Base-by-base conservation (phyloP, 2,329 filamentous ascomycete species). In the Pyrenophora graminea region DNA sequence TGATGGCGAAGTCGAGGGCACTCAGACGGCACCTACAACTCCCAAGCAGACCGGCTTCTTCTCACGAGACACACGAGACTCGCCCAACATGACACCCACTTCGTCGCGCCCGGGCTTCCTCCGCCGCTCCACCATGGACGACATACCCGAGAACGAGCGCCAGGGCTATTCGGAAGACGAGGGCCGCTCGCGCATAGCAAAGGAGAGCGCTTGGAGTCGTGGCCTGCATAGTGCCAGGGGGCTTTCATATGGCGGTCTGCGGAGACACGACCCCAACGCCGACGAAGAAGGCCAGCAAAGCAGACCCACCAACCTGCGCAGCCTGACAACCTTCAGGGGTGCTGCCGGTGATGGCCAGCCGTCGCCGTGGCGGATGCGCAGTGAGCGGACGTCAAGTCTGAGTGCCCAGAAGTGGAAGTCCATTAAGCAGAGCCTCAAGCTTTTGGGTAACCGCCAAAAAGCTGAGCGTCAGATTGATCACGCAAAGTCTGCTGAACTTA, bases 401-500 rank as follows among this genome's bases (percentile, higher is more conserved):
- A 78, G 76, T 64, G 91, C 85, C 15, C 89, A 93, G 64, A 91
- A 90, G 77, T 99, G 94, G 94, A 87, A 87, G 58, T 90, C 95
- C 68, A 84, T 99, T 66, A 97, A 97, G 76, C 90, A 90, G 60
- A 92, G 91, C 0, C 76, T 97, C 40, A 92, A 90, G 69, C 79
- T 96, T 53, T 79, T 88, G 33, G 85, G 83, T 21, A 85, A 90
- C 56, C 85, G 89, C 63, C 90, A 88, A 72, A 96, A 90, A 71
- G 88, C 90, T 46, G 91, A 97, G 54, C 82, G 82, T 48, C 88
- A 89, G 38, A 88, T 97, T 54, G 94, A 99, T 71, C 91, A 94
- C 68, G 87, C 89, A 67, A 99, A 97, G 72, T 97, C 93, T 8
- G 91, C 94, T 2, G 94, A 99, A 72, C 80, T 99, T 39, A 93